Evolutionary conservation across 1,284 basidiomycete species (phyloP), one percentile per base, ranked within the genome.

Genomic region (Rhodotorula sp.): DNA sequence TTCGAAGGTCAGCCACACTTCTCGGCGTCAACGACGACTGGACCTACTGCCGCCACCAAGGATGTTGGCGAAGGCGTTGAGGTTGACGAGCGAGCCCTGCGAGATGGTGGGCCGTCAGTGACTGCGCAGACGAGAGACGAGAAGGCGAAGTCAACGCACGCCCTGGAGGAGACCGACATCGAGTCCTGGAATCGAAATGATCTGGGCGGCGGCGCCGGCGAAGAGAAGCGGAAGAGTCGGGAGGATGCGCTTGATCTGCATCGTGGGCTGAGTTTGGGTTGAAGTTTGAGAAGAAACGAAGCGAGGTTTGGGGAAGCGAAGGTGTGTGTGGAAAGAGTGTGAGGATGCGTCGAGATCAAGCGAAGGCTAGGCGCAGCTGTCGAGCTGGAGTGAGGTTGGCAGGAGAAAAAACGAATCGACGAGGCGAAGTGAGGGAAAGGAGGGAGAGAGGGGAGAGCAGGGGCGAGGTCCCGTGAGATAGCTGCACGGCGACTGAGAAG

Each of bases 121-220:
- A 13, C 34, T 34, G 34, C 34, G 4, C 11, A 0, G 28, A 4
- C 22, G 51, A 4, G 8, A 16, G 2, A 11, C n/a, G 55, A 28
- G 16, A n/a, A 28, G 20, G 22, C 3, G 10, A 18, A n/a, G 16
- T n/a, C 3, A n/a, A 59, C 68, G 44, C 16, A 62, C 68, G 28
- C 55, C 47, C n/a, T 64, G 47, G 5, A 70, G 54, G 10, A 70
- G 62, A 4, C 64, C 61, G 15, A 66, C 48, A 47, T 70, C 62
- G 28, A 70, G 64, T 3, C 46, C n/a, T 1, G 64, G 64, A 26
- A 65, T 40, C 34, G 15, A 34, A 34, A 65, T 5, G 28, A 65
- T 13, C 58, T 65, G 64, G 4, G 64, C 64, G 16, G 16, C 16
- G 11, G 46, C 58, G 5, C 31, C 26, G 37, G 47, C 47, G 18